Evolutionary conservation across 2,329 filamentous ascomycete species (phyloP).

Genomic region (Tolypocladium ovalisporum): DNA sequence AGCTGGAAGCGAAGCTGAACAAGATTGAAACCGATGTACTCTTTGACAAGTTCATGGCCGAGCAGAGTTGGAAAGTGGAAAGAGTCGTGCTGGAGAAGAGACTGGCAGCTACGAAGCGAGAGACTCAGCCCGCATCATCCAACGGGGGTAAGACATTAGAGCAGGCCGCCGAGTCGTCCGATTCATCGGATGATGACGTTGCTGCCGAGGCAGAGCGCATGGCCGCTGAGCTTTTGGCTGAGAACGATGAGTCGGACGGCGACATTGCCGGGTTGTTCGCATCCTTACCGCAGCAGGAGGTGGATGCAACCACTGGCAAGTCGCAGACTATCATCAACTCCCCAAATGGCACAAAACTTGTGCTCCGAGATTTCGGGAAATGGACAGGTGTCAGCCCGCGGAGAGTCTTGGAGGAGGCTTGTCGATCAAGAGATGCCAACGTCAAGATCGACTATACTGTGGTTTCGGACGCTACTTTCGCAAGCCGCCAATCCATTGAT

Average conservation of each 20-base stretch:
- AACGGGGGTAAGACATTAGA: conserved; percentile 10
- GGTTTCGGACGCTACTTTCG: conserved; percentile 63
- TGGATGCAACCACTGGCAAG: conserved; percentile 48
- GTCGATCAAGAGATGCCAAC: conserved; percentile 64
- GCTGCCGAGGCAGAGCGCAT: conserved; percentile 47
- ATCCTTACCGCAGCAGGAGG: conserved; percentile 48
- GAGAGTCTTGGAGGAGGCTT: conserved; percentile 75
- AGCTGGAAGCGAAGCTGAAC: conserved; percentile 61
- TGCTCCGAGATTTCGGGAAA: conserved; percentile 75
- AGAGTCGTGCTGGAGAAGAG: conserved; percentile 52
- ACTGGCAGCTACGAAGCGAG: conserved; percentile 37
- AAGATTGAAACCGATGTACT: conserved; percentile 69
- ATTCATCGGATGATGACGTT: conserved; percentile 24
- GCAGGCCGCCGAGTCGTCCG: conserved; percentile 19
- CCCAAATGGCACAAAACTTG: conserved; percentile 42
- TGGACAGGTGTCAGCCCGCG: conserved; percentile 66
- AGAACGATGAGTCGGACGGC: conserved; percentile 41
- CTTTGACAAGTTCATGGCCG: conserved; percentile 57
- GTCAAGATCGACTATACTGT: conserved; percentile 57
- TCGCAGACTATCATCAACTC: conserved; percentile 43
- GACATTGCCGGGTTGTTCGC: conserved; percentile 41
- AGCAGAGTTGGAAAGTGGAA: conserved; percentile 52
- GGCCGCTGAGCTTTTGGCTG: conserved; percentile 46
- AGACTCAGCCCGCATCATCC: conserved; percentile 12
- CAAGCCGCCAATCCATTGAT: conserved; percentile 62